Base-by-base conservation (phyloP, 768 basidiomycete species). In the Lactarius vividus region DNA sequence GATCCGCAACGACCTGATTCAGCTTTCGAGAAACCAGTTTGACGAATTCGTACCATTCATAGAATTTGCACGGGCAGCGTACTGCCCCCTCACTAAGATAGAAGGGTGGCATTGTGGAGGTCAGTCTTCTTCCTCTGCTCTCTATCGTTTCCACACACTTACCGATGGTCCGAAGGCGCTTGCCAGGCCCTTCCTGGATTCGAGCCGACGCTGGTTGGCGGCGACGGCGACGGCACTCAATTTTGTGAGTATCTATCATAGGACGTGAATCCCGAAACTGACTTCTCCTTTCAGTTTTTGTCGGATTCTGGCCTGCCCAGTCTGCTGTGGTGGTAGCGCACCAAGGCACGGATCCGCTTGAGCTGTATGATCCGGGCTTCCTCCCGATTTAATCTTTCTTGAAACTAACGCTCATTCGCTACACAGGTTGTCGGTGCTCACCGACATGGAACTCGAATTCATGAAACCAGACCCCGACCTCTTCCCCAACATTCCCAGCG, bases 31-130 rank as follows among this genome's bases (percentile, higher is more conserved):
- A 0, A 54, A 71, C 0, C 74, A 80, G 62, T 71, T 84, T 57
- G 59, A 77, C 7, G 74, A 68, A 28, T 77, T 83, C 40, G 74
- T 77, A 0, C 82, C 83, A 11, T 85, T 77, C 63, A 79, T 81
- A 0, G 76, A 83, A 71, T 82, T 86, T 72, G 83, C 85, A 39
- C 76, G 82, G 26, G 85, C 84, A 5, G 81, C 84, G 16, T 85
- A 86, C 71, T 86, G 85, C 68, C 44, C 76, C 2, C 75, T 79
- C 0, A 72, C 69, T 64, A 74, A 72, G 56, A 67, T 82, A 15
- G 69, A 73, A 29, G 75, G 66, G 29, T 84, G 82, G 82, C 59
- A 70, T 5, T 87, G 82, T 68, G 81, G 84, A 64, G 72, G 80
- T 80, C 71, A 54, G 73, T 71, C 57, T 62, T 42, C 60, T 55